Conservation (phyloP, 2,329 filamentous ascomycete species). For the Alternaria gansuensis region DNA sequence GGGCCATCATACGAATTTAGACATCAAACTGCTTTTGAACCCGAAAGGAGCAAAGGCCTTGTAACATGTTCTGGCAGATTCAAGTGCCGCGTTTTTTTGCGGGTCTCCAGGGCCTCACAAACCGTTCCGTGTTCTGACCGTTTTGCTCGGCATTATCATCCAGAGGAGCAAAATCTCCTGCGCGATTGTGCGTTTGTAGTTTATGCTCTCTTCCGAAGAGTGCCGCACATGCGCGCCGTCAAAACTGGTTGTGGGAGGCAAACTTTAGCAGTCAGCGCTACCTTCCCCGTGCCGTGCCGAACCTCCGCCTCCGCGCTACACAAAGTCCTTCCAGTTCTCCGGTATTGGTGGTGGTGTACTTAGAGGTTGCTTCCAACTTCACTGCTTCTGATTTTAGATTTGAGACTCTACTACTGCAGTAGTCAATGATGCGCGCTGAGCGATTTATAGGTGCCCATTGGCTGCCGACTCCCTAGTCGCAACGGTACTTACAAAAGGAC, state of each 20-base stretch:
- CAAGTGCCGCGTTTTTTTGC: conserved; percentile 12
- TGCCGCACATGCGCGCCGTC: not conserved
- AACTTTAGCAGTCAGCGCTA: conserved; percentile 1
- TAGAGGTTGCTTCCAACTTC: not conserved
- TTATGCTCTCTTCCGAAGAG: not conserved
- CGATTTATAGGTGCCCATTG: not conserved
- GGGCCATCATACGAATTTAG: conserved; percentile 9
- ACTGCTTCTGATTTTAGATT: not conserved
- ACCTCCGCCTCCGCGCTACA: conserved; percentile 2
- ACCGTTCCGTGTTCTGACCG: conserved; percentile 14
- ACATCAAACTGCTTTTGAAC: conserved; percentile 3
- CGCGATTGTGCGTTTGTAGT: not conserved
- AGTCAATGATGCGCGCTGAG: not conserved
- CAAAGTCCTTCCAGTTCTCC: conserved; percentile 5
- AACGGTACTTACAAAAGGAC: not conserved
- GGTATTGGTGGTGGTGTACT: not conserved
- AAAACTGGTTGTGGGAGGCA: not conserved
- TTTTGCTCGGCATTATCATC: not conserved
- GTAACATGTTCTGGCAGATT: conserved; percentile 1
- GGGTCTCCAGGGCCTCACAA: conserved; percentile 10
- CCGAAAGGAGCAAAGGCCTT: conserved; percentile 3
- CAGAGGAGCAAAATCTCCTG: not conserved
- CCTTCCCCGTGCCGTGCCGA: conserved; percentile 16
- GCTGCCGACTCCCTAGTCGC: not conserved
- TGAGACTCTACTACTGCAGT: not conserved